phyloP scores from a whole-genome alignment of 805 yeast species.

The Debaryomyces tyrocola region DNA sequence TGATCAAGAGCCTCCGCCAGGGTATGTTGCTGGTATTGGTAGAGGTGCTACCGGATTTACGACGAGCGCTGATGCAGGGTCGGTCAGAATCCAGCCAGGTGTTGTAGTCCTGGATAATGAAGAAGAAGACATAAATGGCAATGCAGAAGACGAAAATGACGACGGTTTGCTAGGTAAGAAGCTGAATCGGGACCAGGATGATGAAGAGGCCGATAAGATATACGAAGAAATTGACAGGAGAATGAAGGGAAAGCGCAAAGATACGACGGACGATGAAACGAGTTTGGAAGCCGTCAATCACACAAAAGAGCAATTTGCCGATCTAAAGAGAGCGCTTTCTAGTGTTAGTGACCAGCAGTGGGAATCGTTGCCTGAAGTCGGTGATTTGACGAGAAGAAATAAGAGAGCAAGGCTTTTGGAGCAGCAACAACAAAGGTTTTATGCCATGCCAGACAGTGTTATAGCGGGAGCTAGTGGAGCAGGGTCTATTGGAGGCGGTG shows the following conservation, averaged over 20 bases:
- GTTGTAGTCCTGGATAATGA: constrained; percentile 30
- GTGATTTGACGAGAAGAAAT: constrained; percentile 79
- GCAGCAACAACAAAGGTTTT: constrained; percentile 65
- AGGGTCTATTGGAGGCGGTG: constrained; percentile 6
- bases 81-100: constrained; percentile 29
- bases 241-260: constrained; percentile 33
- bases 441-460: constrained; percentile 80
- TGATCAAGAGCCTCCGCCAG: constrained; percentile 84
- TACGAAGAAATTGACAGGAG: constrained; percentile 68
- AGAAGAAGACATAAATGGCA: constrained; percentile 12
- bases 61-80: constrained; percentile 76
- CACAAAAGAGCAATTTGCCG: constrained; percentile 52
- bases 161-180: constrained; percentile 28
- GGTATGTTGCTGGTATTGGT: constrained; percentile 90
- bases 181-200: constrained; percentile 46
- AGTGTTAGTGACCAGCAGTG: constrained; percentile 69
- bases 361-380: constrained; percentile 82
- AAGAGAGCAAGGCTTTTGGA: constrained; percentile 66
- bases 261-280: constrained; percentile 7
- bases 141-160: constrained; percentile 24
- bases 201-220: constrained; percentile 74
- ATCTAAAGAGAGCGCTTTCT: constrained; percentile 62
- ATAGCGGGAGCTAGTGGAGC: constrained; percentile 28
- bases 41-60: constrained; percentile 95
- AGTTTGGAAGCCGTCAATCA: constrained; percentile 14